Conservation (phyloP, 2,329 filamentous ascomycete genomes). For the Biscogniauxia sp. region DNA sequence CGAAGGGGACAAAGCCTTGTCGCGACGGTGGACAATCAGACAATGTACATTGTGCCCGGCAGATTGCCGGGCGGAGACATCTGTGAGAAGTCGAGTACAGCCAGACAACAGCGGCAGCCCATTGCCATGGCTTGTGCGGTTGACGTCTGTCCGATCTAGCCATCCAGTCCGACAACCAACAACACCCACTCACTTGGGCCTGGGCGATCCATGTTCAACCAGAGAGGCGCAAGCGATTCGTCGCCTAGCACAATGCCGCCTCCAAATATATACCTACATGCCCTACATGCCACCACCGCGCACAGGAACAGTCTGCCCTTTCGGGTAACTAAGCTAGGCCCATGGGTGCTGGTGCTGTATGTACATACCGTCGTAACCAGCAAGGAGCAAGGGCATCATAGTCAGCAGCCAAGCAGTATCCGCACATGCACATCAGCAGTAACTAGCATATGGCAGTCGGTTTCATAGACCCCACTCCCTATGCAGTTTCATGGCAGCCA, state of each 20-base stretch:
- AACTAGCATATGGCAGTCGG: conserved; percentile 27
- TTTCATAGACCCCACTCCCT: conserved; percentile 34
- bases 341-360: neutral
- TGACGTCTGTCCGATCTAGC: conserved; percentile 29
- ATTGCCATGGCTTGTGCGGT: conserved; percentile 26
- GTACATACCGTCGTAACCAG: conserved; percentile 1
- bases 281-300: neutral
- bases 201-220: conserved; percentile 12
- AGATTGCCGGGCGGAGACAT: conserved; percentile 20
- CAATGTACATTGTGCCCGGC: conserved; percentile 21
- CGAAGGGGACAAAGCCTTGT: conserved; percentile 27
- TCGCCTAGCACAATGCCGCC: neutral
- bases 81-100: conserved; percentile 15
- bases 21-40: conserved; percentile 14
- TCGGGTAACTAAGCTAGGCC: conserved; percentile 1
- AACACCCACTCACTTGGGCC: conserved; percentile 7
- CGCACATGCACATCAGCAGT: conserved; percentile 31
- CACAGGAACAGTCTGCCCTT: conserved; percentile 3
- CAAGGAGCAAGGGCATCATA: conserved; percentile 18
- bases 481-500: conserved; percentile 36
- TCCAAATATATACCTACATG: neutral
- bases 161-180: conserved; percentile 13
- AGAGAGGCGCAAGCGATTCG: conserved; percentile 2
- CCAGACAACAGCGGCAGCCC: neutral
- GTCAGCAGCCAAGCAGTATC: conserved; percentile 26